Percentiles rank a stretch among this genome's conserved stretches.
Conservation (phyloP, 257 asterid species). For the Salvia splendens region DNA sequence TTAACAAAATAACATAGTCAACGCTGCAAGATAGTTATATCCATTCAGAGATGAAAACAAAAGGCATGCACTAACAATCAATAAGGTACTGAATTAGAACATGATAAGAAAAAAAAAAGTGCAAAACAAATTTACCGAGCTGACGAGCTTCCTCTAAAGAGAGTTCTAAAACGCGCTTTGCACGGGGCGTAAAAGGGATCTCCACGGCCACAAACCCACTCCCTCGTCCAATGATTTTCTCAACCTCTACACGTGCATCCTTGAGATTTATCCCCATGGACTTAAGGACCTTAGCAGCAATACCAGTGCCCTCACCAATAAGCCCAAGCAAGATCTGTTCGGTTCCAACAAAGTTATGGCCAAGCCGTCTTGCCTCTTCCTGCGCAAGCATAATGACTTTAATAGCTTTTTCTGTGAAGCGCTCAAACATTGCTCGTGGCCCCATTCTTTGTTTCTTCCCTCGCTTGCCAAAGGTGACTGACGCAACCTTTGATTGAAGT, state of each 20-base stretch:
- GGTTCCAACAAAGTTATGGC: conserved; percentile 95
- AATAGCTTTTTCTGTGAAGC: conserved; percentile 95
- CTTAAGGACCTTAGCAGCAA: conserved; percentile 98
- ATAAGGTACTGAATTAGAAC: conserved; percentile 4
- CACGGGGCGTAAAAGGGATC: conserved; percentile 99
- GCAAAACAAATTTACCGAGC: conserved; percentile 60
- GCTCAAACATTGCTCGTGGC: conserved; percentile 95
- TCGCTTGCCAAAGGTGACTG: conserved; percentile 45
- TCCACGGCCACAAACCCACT: conserved; percentile 98
- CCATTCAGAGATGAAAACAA: conserved; percentile 1
- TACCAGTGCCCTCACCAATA: conserved; percentile 98
- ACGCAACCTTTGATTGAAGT: conserved; percentile 71
- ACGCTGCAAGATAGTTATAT: background rate
- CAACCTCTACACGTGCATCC: conserved; percentile 98
- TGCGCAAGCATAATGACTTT: conserved; percentile 98
- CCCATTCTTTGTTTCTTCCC: conserved; percentile 50
- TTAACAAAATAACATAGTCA: background rate
- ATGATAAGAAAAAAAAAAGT: background rate
- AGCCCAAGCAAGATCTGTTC: conserved; percentile 95
- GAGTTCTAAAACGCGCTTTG: conserved; percentile 92
- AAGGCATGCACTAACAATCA: conserved; percentile 10
- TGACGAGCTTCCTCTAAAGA: conserved; percentile 99
- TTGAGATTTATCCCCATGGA: conserved; percentile 96
- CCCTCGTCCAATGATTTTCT: conserved; percentile 95
- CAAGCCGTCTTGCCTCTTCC: conserved; percentile 97